Base-by-base conservation (phyloP, 306 rosid species). In the Ammopiptanthus mongolicus region DNA sequence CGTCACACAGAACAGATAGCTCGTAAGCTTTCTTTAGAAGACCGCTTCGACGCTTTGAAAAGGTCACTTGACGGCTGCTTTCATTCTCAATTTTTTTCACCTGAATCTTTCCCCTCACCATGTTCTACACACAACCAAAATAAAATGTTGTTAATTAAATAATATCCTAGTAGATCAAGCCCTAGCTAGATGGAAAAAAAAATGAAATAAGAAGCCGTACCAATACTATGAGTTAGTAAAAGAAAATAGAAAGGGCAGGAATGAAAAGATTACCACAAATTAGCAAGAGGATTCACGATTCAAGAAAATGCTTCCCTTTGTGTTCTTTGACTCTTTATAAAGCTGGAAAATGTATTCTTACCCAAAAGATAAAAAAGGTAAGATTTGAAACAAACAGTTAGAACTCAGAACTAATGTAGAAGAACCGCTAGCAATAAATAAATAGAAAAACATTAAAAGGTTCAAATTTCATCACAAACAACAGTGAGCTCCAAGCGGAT, bases 71-170 rank as follows among this genome's bases (percentile, higher is more conserved):
- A 42, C 96, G 76, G 70, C 66, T 90, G 2, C 82, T 74, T 5
- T 79, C 78, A 46, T 90, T 80, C 73, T 90, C 96, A 5, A 90
- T 90, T 61, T 65, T 58, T 71, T 82, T 86, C 88, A 90, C 79
- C 78, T 90, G 63, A 66, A 88, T 58, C 83, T 88, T 90, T 58
- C 93, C 89, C 79, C 89, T 90, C 87, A 76, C 93, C 92, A 91
- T 91, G 15, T 71, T 78, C 15, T 14, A 48, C 18, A 53, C 19
- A 17, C 41, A 36, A 0, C 15, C 55, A 5, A 22, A 31, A 34
- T 0, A 8, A 13, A 8, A 17, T 4, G 13, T 19, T 6, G 62
- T 65, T 67, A 41, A 10, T 33, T 33, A 41, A 8, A 41, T 41
- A 70, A 61, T 46, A 0, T 23, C 41, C 4, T 34, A 34, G 3